These are phyloP conservation scores for Funneliformis mosseae DNA, from an alignment of 192 early-diverging fungal genomes.

Conservation along the genomic window DNA sequence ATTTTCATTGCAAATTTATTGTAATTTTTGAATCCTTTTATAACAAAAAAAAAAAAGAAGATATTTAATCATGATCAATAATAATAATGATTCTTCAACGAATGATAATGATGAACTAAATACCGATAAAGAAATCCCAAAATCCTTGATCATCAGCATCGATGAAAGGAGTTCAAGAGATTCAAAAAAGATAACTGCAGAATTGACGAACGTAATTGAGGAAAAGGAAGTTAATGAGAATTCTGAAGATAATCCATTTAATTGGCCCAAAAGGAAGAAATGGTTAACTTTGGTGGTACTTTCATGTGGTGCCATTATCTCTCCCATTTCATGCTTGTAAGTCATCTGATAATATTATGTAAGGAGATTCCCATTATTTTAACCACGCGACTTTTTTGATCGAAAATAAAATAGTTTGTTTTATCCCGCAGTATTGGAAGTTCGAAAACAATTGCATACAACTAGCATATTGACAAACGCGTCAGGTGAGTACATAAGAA, in stretches of 20 bases:
- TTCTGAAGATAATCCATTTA: neutral
- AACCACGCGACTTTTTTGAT: neutral
- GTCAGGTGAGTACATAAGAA: neutral
- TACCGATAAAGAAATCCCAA: neutral
- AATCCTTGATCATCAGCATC: neutral
- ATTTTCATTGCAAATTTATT: too few relatives aligned
- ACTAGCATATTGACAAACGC: neutral
- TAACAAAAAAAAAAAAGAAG: too few relatives aligned
- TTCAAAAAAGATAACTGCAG: neutral
- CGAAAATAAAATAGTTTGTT: neutral
- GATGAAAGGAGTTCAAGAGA: neutral
- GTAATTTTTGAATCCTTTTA: too few relatives aligned
- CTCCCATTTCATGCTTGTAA: neutral
- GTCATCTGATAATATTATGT: too few relatives aligned
- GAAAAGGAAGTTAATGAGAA: neutral
- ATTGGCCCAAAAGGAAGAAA: neutral
- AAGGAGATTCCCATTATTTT: too few relatives aligned
- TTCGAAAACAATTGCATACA: constrained; percentile 8
- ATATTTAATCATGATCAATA: neutral
- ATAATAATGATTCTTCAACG: neutral
- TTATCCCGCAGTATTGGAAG: neutral
- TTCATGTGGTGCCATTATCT: neutral
- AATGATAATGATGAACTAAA: neutral
- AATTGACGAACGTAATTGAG: neutral
- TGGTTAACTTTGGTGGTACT: neutral